Evolutionary conservation across 106 monocot species (phyloP).

Genomic region (Ottelia alismoides): DNA sequence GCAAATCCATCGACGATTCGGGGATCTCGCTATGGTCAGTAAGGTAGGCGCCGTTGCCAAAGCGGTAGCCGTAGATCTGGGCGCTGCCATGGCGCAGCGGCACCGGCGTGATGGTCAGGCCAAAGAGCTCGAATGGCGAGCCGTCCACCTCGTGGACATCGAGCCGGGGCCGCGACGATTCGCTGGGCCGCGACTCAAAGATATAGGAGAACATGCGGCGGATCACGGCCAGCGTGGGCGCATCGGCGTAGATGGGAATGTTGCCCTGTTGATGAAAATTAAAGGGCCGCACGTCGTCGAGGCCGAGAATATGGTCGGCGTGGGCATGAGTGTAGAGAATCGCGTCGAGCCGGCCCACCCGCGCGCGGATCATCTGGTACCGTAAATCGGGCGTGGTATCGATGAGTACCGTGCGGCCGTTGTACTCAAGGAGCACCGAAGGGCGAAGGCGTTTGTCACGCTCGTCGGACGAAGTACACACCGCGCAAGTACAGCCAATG

Average conservation of each 20-base stretch:
- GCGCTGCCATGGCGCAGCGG: background rate
- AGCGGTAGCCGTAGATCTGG: background rate
- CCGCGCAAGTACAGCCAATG: background rate
- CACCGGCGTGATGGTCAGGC: background rate
- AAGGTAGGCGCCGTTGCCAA: background rate
- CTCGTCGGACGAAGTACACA: background rate
- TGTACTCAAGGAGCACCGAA: too few relatives aligned
- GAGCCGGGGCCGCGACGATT: too few relatives aligned
- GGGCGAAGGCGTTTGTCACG: background rate
- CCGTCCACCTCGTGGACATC: background rate
- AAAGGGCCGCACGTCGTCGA: too few relatives aligned
- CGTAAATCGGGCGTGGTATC: background rate
- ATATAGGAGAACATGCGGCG: background rate
- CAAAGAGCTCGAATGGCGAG: background rate
- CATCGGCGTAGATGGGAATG: background rate
- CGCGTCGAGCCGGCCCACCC: background rate
- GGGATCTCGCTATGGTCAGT: background rate
- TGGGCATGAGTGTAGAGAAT: background rate
- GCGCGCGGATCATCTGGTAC: background rate
- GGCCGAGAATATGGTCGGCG: background rate
- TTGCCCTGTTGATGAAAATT: too few relatives aligned
- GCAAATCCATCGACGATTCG: background rate
- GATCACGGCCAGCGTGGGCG: background rate
- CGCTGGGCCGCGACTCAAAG: background rate
- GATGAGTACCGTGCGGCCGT: too few relatives aligned